Base-by-base conservation (phyloP, 345 rosid genomes). In the Geranium rotundifolium region DNA sequence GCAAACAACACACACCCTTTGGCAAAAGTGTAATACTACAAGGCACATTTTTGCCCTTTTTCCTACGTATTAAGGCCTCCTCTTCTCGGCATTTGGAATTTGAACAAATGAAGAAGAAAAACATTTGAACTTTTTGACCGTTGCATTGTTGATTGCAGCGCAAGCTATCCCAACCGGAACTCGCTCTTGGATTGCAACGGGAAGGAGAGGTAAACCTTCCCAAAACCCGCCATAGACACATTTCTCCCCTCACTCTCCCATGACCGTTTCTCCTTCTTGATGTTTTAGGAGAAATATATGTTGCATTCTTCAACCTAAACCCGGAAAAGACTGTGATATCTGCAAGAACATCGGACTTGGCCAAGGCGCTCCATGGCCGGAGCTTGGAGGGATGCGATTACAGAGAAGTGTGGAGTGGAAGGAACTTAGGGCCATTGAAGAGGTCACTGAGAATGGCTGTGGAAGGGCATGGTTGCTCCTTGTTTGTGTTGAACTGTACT, bases 171-270 rank as follows among this genome's bases (percentile, higher is more conserved):
- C 82, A 39, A 69, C 54, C 58, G 86, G 93, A 13, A 61, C 77
- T 73, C 96, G 87, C 20, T 81, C 96, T 60, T 92, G 97, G 98
- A 75, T 92, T 56, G 95, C 98, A 5, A 79, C 82, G 0, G 98
- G 98, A 72, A 84, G 86, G 79, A 39, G 57, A 75, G 95, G 95
- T 87, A 68, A 29, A 10, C n/a, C n/a, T n/a, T n/a, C n/a, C n/a
- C n/a, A n/a, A n/a, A n/a, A n/a, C n/a, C n/a, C n/a, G n/a, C n/a
- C n/a, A n/a, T n/a, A n/a, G n/a, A 27, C 31, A 7, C 5, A 6
- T 6, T 29, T 5, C n/a, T n/a, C n/a, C n/a, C n/a, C n/a, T n/a
- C n/a, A n/a, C n/a, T n/a, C n/a, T n/a, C n/a, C n/a, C n/a, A n/a
- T 31, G 37, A 31, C 37, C 37, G 7, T 31, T 2, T 31, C 37